These are phyloP conservation scores for Pelargonium fulgidum DNA, from an alignment of 441 rosid genomes.

Conservation along the genomic window DNA sequence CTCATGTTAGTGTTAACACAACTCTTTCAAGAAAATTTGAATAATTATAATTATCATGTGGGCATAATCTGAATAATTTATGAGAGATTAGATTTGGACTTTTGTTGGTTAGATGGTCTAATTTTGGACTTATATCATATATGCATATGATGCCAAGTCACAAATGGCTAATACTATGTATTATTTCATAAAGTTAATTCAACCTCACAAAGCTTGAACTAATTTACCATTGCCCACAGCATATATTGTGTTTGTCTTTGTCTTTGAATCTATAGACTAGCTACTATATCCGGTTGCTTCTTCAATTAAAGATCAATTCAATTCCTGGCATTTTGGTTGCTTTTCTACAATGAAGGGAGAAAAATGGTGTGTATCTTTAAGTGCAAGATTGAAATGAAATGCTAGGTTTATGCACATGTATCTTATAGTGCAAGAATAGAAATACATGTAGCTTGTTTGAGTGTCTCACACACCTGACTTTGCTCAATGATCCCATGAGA, in stretches of 20 bases:
- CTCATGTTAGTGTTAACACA: too few relatives aligned
- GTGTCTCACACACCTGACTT: neutral
- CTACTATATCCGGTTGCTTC: neutral
- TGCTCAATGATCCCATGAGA: neutral
- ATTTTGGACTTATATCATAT: neutral
- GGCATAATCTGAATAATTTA: neutral
- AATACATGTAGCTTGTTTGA: neutral
- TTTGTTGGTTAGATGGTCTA: neutral
- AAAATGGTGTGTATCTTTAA: neutral
- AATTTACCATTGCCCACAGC: too few relatives aligned
- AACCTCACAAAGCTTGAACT: neutral
- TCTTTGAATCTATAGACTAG: neutral
- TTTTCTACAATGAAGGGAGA: neutral
- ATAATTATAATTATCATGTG: too few relatives aligned
- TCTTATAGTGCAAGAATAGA: neutral
- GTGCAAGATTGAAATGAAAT: neutral
- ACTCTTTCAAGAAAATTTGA: too few relatives aligned
- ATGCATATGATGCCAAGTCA: neutral
- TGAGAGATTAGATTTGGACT: neutral
- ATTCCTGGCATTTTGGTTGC: neutral
- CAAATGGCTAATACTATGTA: neutral
- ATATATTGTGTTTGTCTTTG: too few relatives aligned
- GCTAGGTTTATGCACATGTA: neutral
- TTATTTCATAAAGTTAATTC: neutral
- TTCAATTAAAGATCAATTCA: too few relatives aligned